phyloP scores from a whole-genome alignment of 2,329 filamentous ascomycete genomes.

The Pseudogymnoascus verrucosus region DNA sequence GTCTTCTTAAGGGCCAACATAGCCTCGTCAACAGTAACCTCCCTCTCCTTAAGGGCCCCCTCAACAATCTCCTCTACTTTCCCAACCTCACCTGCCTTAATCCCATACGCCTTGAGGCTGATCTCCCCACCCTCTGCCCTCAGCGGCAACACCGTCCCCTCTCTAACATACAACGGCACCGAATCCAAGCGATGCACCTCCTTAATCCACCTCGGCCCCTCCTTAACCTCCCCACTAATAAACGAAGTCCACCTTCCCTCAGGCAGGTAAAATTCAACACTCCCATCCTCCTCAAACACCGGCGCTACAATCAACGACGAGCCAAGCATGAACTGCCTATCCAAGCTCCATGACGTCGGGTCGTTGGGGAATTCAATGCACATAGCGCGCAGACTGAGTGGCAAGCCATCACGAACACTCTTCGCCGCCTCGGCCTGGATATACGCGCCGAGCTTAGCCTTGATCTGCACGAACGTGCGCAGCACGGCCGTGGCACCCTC shows the following conservation, averaged over 20 bases:
- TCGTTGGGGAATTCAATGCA: slow-evolving; percentile 54
- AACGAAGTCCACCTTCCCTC: slow-evolving; percentile 43
- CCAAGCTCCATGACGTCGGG: slow-evolving; percentile 47
- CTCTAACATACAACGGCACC: slow-evolving; percentile 38
- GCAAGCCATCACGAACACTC: slow-evolving; percentile 41
- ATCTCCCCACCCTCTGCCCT: slow-evolving; percentile 21
- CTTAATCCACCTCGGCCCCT: slow-evolving; percentile 37
- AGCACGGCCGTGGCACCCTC: slow-evolving; percentile 41
- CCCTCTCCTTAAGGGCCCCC: neutral
- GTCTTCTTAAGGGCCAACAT: too few relatives aligned
- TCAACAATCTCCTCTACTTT: neutral
- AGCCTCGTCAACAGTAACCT: neutral
- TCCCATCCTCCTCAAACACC: slow-evolving; percentile 47
- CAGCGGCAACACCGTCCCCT: slow-evolving; percentile 27
- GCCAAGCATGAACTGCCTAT: slow-evolving; percentile 56
- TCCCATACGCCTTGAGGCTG: neutral
- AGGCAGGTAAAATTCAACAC: slow-evolving; percentile 49
- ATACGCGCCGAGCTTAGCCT: slow-evolving; percentile 51
- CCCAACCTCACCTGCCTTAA: neutral
- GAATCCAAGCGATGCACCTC: slow-evolving; percentile 41
- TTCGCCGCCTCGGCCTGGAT: slow-evolving; percentile 44
- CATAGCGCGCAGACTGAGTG: slow-evolving; percentile 47
- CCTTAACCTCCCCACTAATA: slow-evolving; percentile 34
- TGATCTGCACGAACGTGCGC: slow-evolving; percentile 37
- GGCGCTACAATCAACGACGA: slow-evolving; percentile 48